Base-by-base conservation (phyloP, 345 rosid genomes). In the Aquilaria sinensis region DNA sequence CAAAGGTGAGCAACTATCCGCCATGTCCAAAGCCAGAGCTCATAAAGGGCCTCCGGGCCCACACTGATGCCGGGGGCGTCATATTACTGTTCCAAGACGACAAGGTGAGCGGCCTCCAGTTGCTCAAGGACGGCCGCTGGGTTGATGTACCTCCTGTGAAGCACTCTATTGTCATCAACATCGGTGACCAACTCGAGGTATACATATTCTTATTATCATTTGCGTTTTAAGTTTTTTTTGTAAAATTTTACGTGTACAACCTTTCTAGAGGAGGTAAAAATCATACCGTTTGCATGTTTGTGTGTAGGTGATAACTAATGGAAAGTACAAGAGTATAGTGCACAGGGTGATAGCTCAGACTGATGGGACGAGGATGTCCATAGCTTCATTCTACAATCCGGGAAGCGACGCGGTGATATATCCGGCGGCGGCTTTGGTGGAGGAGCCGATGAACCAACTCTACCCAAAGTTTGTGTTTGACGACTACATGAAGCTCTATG, bases 171-270 rank as follows among this genome's bases (percentile, higher is more conserved):
- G 95, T 94, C 56, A 76, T 90, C 85, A 94, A 94, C 80, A 76
- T 85, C 12, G 97, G 99, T 14, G 97, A 93, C 85, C 97, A 93
- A 60, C 85, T 90, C 62, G 98, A 90, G 98, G 97, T 86, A 75
- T 1, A 47, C 8, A 16, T 6, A 34, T 3, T 11, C 32, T 2
- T 51, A 37, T 3, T 37, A 37, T 47, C 52, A 32, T 31, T 37
- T 45, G 32, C 9, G 31, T 0, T 31, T 1, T 9, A 31, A 57
- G 11, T 13, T 30, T 57, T 57, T 7, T 11, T 57, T 37, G 43
- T 37, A 37, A 37, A 37, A 37, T 37, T 37, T 37, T 37, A 8
- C 7, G 43, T 37, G 43, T 37, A 8, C 43, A 37, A 3, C 43
- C 5, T 37, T 37, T 37, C 43, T 37, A 0, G 43, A 37, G 43